A percentile compares a stretch with the other conserved stretches of the same genome.
phyloP scores from a whole-genome alignment of 1,284 basidiomycete species.

The Ceratobasidium sp. region DNA sequence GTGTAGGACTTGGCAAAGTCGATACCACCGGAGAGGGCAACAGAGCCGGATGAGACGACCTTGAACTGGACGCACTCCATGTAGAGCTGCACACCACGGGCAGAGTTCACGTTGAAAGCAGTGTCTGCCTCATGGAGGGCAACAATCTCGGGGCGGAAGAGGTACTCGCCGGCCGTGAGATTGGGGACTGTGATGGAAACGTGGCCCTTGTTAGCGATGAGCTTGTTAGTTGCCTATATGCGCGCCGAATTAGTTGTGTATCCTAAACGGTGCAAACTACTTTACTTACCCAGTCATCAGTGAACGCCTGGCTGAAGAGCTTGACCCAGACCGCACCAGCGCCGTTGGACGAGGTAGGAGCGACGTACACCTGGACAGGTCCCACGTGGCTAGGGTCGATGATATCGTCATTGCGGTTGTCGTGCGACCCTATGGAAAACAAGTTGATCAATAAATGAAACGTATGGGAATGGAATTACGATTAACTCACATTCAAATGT shows the following conservation, averaged over 20 bases:
- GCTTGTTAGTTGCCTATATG: slow-evolving; percentile 46
- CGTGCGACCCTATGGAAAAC: slow-evolving; percentile 35
- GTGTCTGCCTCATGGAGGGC: slow-evolving; percentile 48
- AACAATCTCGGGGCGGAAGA: slow-evolving; percentile 48
- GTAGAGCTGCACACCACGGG: slow-evolving; percentile 43
- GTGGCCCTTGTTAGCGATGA: slow-evolving; percentile 45
- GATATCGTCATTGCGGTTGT: slow-evolving; percentile 46
- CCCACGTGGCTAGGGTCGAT: slow-evolving; percentile 47
- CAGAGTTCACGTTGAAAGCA: slow-evolving; percentile 30
- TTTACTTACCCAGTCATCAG: slow-evolving; percentile 26
- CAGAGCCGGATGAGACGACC: slow-evolving; percentile 28
- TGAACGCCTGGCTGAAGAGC: slow-evolving; percentile 39
- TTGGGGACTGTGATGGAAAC: slow-evolving; percentile 45
- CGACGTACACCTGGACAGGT: slow-evolving; percentile 47
- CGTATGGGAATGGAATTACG: not conserved
- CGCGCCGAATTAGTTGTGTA: not conserved
- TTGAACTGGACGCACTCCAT: slow-evolving; percentile 46
- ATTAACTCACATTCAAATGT: slow-evolving; percentile 39
- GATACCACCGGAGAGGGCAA: slow-evolving; percentile 12
- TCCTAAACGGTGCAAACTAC: not conserved
- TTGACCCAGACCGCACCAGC: slow-evolving; percentile 45
- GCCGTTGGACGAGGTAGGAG: slow-evolving; percentile 44
- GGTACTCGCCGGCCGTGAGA: slow-evolving; percentile 46
- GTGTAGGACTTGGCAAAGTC: slow-evolving; percentile 37
- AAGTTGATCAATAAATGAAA: slow-evolving; percentile 24